Percentiles rank a stretch among this genome's conserved stretches.
Evolutionary conservation across 2,329 filamentous ascomycete species (phyloP).

Genomic region (Diaporthe sp.): DNA sequence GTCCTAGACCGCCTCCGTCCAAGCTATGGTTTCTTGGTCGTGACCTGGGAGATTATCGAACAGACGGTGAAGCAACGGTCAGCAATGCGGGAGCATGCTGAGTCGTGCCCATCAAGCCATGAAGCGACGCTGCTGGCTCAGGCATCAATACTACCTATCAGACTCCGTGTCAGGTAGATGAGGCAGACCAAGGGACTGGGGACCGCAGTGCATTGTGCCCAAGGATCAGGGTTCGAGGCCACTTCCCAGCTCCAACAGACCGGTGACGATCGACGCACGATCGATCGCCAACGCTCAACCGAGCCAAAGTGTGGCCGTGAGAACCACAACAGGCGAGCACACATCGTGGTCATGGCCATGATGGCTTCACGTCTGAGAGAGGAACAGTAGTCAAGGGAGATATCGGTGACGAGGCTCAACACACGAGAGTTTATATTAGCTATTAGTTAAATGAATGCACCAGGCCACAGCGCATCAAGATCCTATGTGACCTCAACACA

Average conservation of each 20-base stretch:
- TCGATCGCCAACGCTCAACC: neutral
- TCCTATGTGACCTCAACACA: slow-evolving; percentile 26
- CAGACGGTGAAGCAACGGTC: neutral
- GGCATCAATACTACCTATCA: slow-evolving; percentile 20
- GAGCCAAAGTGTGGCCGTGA: neutral
- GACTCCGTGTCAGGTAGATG: slow-evolving; percentile 21
- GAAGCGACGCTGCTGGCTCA: neutral
- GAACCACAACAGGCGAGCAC: neutral
- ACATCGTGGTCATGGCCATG: neutral
- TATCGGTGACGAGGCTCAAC: slow-evolving; percentile 40
- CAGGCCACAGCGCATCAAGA: slow-evolving; percentile 16
- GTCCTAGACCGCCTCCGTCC: slow-evolving; percentile 3
- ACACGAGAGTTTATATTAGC: slow-evolving; percentile 47
- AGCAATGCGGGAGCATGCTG: neutral
- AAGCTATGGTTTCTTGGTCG: neutral
- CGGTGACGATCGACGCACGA: slow-evolving; percentile 5
- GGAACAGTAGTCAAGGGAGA: neutral
- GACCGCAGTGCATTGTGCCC: slow-evolving; percentile 1
- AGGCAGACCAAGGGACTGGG: neutral
- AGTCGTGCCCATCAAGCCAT: neutral
- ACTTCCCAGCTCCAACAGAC: neutral
- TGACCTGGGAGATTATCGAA: neutral
- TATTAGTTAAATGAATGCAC: slow-evolving; percentile 43
- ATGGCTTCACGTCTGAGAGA: neutral
- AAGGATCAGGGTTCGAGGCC: slow-evolving; percentile 2